A percentile compares a stretch with the other conserved stretches of the same genome.
Evolutionary conservation across 208 protist species (phyloP).

Genomic region (Phytomonas sp.): DNA sequence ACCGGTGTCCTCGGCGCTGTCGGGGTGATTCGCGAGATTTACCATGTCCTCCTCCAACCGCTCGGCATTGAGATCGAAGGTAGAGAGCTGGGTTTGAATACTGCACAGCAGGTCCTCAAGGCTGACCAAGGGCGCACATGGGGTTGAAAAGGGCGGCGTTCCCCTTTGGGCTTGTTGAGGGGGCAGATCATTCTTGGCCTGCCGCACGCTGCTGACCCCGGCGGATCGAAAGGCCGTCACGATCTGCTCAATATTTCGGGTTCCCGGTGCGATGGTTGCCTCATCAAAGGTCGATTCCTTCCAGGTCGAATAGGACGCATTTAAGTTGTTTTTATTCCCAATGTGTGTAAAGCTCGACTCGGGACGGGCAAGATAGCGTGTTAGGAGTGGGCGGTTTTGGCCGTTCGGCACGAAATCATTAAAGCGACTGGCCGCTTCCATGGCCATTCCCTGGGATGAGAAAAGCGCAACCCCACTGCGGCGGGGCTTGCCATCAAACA

Average conservation of each 20-base stretch:
- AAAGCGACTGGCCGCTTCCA: slow-evolving; percentile 59
- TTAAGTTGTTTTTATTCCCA: background rate
- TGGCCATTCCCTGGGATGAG: slow-evolving; percentile 33
- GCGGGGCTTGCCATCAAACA: slow-evolving; percentile 31
- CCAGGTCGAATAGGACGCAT: background rate
- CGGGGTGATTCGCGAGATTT: slow-evolving; percentile 23
- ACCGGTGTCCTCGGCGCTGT: slow-evolving; percentile 29
- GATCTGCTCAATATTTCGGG: background rate
- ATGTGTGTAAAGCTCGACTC: background rate
- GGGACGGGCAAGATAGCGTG: slow-evolving; percentile 29
- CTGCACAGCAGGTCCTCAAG: slow-evolving; percentile 18
- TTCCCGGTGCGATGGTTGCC: background rate
- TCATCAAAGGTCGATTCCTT: background rate
- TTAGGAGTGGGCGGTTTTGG: slow-evolving; percentile 40
- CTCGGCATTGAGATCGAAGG: slow-evolving; percentile 14
- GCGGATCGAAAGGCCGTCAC: background rate
- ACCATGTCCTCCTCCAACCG: slow-evolving; percentile 36
- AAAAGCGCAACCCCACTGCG: slow-evolving; percentile 67
- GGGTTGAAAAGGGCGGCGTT: slow-evolving; percentile 2
- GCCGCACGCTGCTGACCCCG: too few relatives aligned
- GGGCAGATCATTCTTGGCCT: background rate
- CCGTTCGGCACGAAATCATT: slow-evolving; percentile 50
- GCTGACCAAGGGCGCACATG: slow-evolving; percentile 5
- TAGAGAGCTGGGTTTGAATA: slow-evolving; percentile 20
- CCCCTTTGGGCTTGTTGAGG: background rate